These are phyloP conservation scores for Aegle marmelos DNA, from an alignment of 345 rosid species.

Conservation along the genomic window DNA sequence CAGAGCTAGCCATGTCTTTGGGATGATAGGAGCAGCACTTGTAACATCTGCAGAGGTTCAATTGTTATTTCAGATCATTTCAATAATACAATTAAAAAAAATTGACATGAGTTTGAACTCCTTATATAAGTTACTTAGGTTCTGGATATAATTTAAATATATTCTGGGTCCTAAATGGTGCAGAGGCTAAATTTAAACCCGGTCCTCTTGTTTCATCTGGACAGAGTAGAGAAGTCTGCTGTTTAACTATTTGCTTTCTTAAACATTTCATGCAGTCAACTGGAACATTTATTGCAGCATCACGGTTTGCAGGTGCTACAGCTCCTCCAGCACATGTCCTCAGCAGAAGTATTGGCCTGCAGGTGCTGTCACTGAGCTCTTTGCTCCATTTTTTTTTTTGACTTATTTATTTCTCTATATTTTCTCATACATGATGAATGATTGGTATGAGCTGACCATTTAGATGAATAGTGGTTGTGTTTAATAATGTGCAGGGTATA, in stretches of 20 bases:
- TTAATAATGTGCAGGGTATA: conserved; percentile 52
- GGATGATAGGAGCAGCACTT: conserved; percentile 91
- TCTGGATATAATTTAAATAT: neutral
- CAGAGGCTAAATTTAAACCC: neutral
- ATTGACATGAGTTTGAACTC: neutral
- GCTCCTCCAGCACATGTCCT: conserved; percentile 92
- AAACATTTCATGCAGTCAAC: conserved; percentile 60
- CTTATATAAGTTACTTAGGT: neutral
- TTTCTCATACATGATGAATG: neutral
- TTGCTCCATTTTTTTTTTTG: neutral
- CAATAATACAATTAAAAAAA: neutral
- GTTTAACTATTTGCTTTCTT: conserved; percentile 2
- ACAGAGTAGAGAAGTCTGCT: conserved; percentile 6
- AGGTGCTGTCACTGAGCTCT: conserved; percentile 39
- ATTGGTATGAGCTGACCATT: neutral
- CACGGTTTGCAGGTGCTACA: conserved; percentile 91
- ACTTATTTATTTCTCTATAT: neutral
- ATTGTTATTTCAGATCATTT: neutral
- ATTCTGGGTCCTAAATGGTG: neutral
- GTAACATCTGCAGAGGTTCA: conserved; percentile 90
- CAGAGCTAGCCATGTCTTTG: conserved; percentile 91
- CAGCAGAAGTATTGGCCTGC: conserved; percentile 86
- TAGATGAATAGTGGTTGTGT: neutral
- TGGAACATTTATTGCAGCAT: conserved; percentile 75
- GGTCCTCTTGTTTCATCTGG: neutral